phyloP scores from a whole-genome alignment of 768 basidiomycete species.

The Rhodotorula sphaerocarpa region DNA sequence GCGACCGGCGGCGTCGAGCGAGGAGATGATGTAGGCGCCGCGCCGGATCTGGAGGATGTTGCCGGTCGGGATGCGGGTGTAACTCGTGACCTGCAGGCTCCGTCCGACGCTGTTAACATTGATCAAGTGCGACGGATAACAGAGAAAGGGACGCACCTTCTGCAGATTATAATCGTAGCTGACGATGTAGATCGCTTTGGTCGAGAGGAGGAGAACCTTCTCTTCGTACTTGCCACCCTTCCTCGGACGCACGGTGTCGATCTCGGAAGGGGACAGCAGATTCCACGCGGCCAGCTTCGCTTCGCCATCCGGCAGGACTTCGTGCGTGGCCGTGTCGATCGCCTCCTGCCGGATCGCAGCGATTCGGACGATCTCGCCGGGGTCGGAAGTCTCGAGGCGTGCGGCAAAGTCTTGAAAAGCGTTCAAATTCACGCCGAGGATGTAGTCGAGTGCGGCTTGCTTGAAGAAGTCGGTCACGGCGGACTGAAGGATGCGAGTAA shows the following conservation, averaged over 20 bases:
- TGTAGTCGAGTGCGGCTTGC: conserved; percentile 55
- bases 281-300: conserved; percentile 80
- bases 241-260: conserved; percentile 46
- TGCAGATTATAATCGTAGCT: conserved; percentile 38
- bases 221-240: conserved; percentile 60
- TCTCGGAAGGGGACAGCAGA: conserved; percentile 68
- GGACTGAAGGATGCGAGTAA: conserved; percentile 65
- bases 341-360: conserved; percentile 86
- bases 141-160: conserved; percentile 28
- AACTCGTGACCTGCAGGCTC: conserved; percentile 73
- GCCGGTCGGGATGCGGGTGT: conserved; percentile 77
- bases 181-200: conserved; percentile 33
- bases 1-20: conserved; percentile 82
- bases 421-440: conserved; percentile 72
- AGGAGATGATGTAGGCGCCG: conserved; percentile 92
- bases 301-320: conserved; percentile 69
- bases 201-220: conserved; percentile 67
- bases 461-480: conserved; percentile 74
- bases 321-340: conserved; percentile 74
- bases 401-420: conserved; percentile 92
- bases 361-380: conserved; percentile 74
- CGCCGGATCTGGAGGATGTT: conserved; percentile 69
- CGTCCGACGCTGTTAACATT: conserved; percentile 56
- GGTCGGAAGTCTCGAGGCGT: conserved; percentile 83
- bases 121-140: not conserved